Evolutionary conservation across 257 asterid species (phyloP), one percentile per base, ranked within the genome.

Genomic region (Solanum chaucha): DNA sequence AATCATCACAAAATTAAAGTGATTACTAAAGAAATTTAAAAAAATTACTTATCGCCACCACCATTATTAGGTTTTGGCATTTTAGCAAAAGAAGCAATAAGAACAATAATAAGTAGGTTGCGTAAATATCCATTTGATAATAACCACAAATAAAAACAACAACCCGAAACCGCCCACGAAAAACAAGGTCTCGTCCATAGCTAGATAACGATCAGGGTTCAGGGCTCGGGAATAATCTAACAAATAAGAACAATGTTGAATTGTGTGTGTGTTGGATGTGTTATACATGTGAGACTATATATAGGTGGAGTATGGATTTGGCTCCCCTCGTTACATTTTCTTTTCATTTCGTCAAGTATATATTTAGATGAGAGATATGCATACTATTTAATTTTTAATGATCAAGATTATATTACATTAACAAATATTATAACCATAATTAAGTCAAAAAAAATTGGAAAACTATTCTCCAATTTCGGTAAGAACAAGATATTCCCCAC

Each of bases 401-500:
- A 0, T 51, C 22, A 51, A 51, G 3, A 51, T 51, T 51, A 5
- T 15, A 51, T 51, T 1, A 51, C 22, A 51, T 15, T 51, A 51
- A 51, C 1, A 51, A 51, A 51, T 51, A 51, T 0, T 15, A 51
- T 51, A 51, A 51, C 22, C 61, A 51, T 6, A 51, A 51, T 51
- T 51, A 51, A 51, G 22, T 28, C 30, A 28, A 28, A 28, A 28
- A 28, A 28, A 28, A 1, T 28, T 14, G 61, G 9, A 51, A 51
- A 51, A 51, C 0, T 51, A 51, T 15, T 0, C 0, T 51, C 8
- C 64, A 55, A 55, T 1, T 17, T 55, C 1, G 64, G 10, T 1
- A 55, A 55, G 64, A 55, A 17, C n/a, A 55, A 55, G 64, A 17
- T 55, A 55, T 55, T 55, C n/a, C 10, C n/a, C n/a, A 17, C 9